Evolutionary conservation across 73 alveolate species (phyloP).

Genomic region (Tetrahymena thermophila): DNA sequence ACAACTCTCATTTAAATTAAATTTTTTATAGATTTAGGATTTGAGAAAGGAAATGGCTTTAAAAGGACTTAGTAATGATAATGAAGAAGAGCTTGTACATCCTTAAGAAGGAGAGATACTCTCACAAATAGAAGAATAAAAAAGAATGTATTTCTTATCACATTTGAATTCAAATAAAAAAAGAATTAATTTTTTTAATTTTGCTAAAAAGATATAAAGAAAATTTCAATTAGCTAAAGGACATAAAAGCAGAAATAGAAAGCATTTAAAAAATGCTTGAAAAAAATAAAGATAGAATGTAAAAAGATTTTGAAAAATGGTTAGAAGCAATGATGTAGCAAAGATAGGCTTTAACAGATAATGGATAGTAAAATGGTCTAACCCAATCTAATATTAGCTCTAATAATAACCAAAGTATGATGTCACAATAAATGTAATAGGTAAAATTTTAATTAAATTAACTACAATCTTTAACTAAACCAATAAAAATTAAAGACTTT

Average conservation of each 20-base stretch:
- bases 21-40: constrained; percentile 48
- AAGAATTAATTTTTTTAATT: neutral
- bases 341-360: neutral
- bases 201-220: constrained; percentile 6
- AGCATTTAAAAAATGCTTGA: constrained; percentile 56
- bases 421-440: constrained; percentile 4
- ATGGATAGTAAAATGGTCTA: neutral
- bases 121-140: constrained; percentile 29
- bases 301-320: constrained; percentile 81
- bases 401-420: constrained; percentile 7
- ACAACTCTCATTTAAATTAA: neutral
- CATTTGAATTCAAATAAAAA: neutral
- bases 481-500: neutral
- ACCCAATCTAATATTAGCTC: neutral
- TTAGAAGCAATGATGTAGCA: constrained; percentile 64
- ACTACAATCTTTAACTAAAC: neutral
- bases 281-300: constrained; percentile 53
- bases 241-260: constrained; percentile 75
- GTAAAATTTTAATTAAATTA: neutral
- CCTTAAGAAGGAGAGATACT: constrained; percentile 62
- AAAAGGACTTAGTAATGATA: constrained; percentile 68
- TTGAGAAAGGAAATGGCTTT: constrained; percentile 75
- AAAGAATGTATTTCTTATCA: constrained; percentile 25
- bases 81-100: constrained; percentile 48
- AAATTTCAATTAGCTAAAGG: constrained; percentile 55